Evolutionary conservation across 140 eudicot species (phyloP).

Genomic region (Cichorium intybus): DNA sequence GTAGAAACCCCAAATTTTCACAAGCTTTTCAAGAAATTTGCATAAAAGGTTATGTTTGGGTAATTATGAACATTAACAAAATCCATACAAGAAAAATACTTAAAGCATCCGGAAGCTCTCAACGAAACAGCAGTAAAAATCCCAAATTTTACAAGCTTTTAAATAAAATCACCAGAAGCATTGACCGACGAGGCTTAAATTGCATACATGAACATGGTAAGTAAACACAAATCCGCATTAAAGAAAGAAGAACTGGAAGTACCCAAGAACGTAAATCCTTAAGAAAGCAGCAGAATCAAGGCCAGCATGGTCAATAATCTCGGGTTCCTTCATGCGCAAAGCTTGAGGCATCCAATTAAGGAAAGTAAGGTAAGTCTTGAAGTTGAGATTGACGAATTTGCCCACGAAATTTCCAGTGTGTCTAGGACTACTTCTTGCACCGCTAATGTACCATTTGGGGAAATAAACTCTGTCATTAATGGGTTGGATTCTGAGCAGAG

Average conservation of each 20-base stretch:
- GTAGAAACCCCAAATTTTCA: not conserved
- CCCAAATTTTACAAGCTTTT: not conserved
- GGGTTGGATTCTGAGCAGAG: conserved; percentile 68
- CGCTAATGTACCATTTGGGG: conserved; percentile 59
- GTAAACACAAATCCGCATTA: not conserved
- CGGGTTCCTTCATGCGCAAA: conserved; percentile 43
- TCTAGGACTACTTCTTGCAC: conserved; percentile 43
- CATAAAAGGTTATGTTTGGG: too few relatives aligned
- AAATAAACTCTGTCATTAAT: conserved; percentile 58
- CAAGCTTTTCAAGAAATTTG: not conserved
- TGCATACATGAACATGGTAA: not conserved
- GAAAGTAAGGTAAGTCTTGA: conserved; percentile 37
- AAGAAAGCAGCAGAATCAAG: conserved; percentile 50
- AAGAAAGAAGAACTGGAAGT: not conserved
- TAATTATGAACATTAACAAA: too few relatives aligned
- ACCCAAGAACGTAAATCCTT: conserved; percentile 52
- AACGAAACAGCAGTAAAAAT: conserved; percentile 1
- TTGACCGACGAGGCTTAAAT: not conserved
- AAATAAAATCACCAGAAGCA: not conserved
- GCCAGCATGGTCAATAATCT: conserved; percentile 51
- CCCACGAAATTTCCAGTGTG: conserved; percentile 12
- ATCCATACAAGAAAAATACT: too few relatives aligned
- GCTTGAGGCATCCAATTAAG: conserved; percentile 57
- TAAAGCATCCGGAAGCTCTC: not conserved
- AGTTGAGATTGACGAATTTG: conserved; percentile 46